A percentile compares a stretch with the other conserved stretches of the same genome.
These are phyloP conservation scores for Mycena rosella DNA, from an alignment of 768 basidiomycete genomes.

Conservation along the genomic window DNA sequence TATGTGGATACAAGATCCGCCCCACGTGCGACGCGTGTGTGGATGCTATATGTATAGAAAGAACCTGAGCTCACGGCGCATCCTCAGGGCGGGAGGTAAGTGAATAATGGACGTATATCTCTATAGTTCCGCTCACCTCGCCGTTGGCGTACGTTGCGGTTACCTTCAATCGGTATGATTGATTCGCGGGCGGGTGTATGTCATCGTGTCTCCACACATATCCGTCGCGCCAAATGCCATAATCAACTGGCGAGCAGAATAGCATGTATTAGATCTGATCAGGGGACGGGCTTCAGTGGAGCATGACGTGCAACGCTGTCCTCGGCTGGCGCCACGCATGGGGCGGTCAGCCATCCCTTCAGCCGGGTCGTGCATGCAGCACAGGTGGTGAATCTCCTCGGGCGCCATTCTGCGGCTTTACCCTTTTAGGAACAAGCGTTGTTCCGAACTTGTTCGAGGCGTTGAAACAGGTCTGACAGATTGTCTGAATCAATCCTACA, in stretches of 20 bases:
- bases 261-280: too few relatives aligned
- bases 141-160: too few relatives aligned
- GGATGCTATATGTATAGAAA: background rate
- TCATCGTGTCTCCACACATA: background rate
- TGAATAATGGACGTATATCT: background rate
- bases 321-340: too few relatives aligned
- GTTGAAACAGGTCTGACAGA: background rate
- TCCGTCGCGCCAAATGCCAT: background rate
- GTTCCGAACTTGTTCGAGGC: background rate
- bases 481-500: background rate
- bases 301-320: too few relatives aligned
- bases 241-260: too few relatives aligned
- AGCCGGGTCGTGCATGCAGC: too few relatives aligned
- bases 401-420: conserved; percentile 14
- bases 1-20: background rate
- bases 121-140: background rate
- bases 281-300: too few relatives aligned
- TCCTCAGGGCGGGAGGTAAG: background rate
- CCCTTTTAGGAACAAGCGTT: conserved; percentile 14
- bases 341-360: too few relatives aligned
- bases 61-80: background rate
- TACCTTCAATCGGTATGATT: background rate
- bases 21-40: background rate
- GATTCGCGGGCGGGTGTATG: background rate
- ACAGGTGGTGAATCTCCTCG: background rate